These are phyloP conservation scores for Coccomyxa sp. DNA, from an alignment of 139 green algal genomes.

Conservation along the genomic window DNA sequence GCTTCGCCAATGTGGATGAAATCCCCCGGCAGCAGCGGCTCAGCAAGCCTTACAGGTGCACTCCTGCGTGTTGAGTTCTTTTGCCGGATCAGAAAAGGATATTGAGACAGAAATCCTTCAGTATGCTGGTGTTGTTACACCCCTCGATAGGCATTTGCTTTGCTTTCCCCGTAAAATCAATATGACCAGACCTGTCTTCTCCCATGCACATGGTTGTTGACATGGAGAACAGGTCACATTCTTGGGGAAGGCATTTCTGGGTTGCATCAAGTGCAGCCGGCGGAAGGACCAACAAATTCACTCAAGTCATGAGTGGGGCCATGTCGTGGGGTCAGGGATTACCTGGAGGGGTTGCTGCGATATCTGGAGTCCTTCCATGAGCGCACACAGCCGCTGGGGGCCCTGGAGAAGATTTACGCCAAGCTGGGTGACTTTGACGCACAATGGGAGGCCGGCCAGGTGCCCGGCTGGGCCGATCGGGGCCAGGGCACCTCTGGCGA, in stretches of 20 bases:
- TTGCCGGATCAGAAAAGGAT: not conserved
- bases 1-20: slow-evolving; percentile 41
- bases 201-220: too few species aligned
- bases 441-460: slow-evolving; percentile 60
- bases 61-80: not conserved
- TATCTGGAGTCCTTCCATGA: slow-evolving; percentile 90
- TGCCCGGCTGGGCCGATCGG: slow-evolving; percentile 71
- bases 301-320: too few species aligned
- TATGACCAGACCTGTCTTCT: too few species aligned
- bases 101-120: not conserved
- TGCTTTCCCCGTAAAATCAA: too few species aligned
- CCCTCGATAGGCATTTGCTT: too few species aligned
- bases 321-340: slow-evolving; percentile 40
- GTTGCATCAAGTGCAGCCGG: too few species aligned
- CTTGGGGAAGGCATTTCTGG: too few species aligned
- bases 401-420: slow-evolving; percentile 14
- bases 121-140: too few species aligned
- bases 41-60: slow-evolving; percentile 51
- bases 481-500: slow-evolving; percentile 20
- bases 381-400: slow-evolving; percentile 79
- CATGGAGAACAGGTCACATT: too few species aligned
- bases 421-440: slow-evolving; percentile 68
- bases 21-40: slow-evolving; percentile 35
- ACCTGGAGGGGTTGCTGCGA: slow-evolving; percentile 54
- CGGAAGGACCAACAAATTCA: too few species aligned